Base-by-base conservation (phyloP, 116 monocot genomes). In the Posidonia oceanica region DNA sequence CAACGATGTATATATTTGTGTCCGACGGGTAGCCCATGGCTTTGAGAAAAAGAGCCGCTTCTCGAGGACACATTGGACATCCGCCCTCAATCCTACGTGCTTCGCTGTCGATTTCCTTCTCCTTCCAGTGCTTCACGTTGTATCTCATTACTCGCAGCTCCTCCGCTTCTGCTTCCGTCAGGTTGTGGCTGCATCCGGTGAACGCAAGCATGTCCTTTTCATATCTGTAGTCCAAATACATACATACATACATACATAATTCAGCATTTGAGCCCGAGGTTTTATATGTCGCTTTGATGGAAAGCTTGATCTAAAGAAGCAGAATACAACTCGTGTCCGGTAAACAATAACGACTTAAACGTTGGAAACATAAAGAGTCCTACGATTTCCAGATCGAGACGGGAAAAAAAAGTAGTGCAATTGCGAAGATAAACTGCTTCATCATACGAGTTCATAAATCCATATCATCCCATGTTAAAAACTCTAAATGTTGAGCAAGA, bases 191-290 rank as follows among this genome's bases (percentile, higher is more conserved):
- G 80, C 96, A 97, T 1, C 96, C 96, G 6, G 96, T 97, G 80
- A 97, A 97, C 17, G 96, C 81, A 0, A 97, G 85, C 96, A 97
- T 97, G 82, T 97, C 96, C 73, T 97, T 97, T 81, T 97, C 96
- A 53, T 87, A 94, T 58, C 58, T 58, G 58, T 21, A 2, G 0
- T 15, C 17, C 58, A 58, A 57, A 18, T n/a, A 7, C 21, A 29
- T 0, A 29, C 29, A 29, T 29, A 58, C 7, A 18, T n/a, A 7
- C 21, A 29, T 0, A 29, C 29, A 29, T 29, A 29, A 0, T 29
- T 29, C 29, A 29, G 29, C 29, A 29, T n/a, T n/a, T n/a, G n/a
- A n/a, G n/a, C n/a, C n/a, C n/a, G n/a, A 29, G 29, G 29, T 29
- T 29, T 29, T 0, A 29, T 29, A 29, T 29, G 29, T 1, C 29